These are phyloP conservation scores for Trichomonas gallinae DNA, from an alignment of 208 protist genomes.

Conservation along the genomic window DNA sequence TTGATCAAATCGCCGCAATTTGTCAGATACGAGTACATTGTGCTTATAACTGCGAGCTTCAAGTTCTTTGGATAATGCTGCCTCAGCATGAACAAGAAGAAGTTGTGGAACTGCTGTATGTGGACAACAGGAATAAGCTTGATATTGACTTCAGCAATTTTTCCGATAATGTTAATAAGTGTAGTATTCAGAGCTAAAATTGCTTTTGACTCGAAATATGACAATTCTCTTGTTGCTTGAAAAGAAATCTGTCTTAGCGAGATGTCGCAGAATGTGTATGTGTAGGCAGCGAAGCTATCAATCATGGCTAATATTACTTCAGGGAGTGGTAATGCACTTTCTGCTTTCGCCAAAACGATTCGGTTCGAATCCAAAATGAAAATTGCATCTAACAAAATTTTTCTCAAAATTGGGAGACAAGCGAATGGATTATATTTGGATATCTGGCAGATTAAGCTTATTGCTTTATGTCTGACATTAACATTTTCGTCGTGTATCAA, in stretches of 20 bases:
- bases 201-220: not conserved
- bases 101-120: not conserved
- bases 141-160: not conserved
- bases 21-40: not conserved
- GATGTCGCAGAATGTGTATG: not conserved
- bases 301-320: not conserved
- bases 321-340: not conserved
- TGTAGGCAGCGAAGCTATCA: not conserved
- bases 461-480: not conserved
- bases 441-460: not conserved
- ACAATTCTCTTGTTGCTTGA: not conserved
- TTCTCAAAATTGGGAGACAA: not conserved
- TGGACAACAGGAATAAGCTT: not conserved
- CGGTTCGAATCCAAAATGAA: not conserved
- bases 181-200: not conserved
- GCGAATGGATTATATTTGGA: not conserved
- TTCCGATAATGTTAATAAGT: not conserved
- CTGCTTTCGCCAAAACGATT: not conserved
- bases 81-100: not conserved
- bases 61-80: not conserved
- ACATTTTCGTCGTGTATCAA: not conserved
- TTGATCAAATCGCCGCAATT: no score
- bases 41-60: not conserved
- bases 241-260: not conserved
- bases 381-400: not conserved